These are phyloP conservation scores for Ophiostoma angusticollis DNA, from an alignment of 2,329 filamentous ascomycete species.

Conservation along the genomic window DNA sequence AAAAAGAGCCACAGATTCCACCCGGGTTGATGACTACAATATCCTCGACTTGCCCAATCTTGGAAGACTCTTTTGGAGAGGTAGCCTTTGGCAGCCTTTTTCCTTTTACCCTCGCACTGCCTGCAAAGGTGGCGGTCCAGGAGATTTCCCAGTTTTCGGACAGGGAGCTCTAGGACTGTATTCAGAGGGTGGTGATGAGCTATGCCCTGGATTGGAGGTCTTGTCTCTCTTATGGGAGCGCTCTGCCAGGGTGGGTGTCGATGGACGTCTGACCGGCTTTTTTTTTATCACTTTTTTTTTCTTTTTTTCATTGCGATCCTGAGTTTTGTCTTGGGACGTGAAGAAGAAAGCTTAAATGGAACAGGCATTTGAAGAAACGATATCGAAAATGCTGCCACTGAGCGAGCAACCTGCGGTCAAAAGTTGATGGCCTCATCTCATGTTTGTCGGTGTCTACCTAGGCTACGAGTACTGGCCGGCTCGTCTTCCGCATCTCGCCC, in stretches of 20 bases:
- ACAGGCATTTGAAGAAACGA: no score
- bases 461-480: no score
- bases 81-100: conserved; percentile 53
- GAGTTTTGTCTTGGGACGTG: conserved; percentile 32
- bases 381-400: no score
- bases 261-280: conserved; percentile 81
- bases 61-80: conserved; percentile 8
- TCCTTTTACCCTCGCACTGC: conserved; percentile 46
- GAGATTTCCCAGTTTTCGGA: conserved; percentile 1
- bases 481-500: no score
- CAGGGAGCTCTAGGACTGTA: conserved; percentile 37
- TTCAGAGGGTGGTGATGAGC: conserved; percentile 87
- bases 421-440: neutral
- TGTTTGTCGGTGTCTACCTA: no score
- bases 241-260: conserved; percentile 65
- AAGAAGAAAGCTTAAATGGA: conserved; percentile 33
- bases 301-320: conserved; percentile 43
- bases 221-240: conserved; percentile 55
- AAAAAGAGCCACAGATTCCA: conserved; percentile 87
- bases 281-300: conserved; percentile 41
- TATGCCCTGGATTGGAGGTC: conserved; percentile 58
- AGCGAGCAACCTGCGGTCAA: neutral
- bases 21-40: conserved; percentile 82
- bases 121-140: conserved; percentile 47
- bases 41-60: conserved; percentile 50